Conservation (phyloP, 768 basidiomycete species). For the Nidularia pulvinata region DNA sequence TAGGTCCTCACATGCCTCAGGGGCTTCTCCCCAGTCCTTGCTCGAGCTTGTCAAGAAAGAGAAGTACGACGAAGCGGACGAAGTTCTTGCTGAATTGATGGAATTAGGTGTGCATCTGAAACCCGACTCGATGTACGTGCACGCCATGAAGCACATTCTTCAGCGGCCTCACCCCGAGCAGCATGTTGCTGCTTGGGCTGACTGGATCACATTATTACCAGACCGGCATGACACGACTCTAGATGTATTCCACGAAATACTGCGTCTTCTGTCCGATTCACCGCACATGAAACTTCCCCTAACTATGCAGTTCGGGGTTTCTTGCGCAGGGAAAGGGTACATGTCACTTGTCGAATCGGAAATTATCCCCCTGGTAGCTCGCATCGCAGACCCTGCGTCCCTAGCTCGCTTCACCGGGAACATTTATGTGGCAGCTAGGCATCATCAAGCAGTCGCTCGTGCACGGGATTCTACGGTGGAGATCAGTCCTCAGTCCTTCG, state of each 20-base stretch:
- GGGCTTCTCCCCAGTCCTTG: too few species aligned
- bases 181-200: slow-evolving; percentile 17
- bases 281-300: slow-evolving; percentile 32
- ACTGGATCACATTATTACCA: slow-evolving; percentile 46
- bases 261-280: slow-evolving; percentile 8
- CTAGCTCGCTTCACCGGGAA: slow-evolving; percentile 7
- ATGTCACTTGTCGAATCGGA: slow-evolving; percentile 12
- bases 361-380: slow-evolving; percentile 19
- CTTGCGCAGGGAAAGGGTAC: slow-evolving; percentile 49
- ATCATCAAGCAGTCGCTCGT: background rate
- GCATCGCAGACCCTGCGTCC: slow-evolving; percentile 4
- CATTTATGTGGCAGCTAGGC: slow-evolving; percentile 1
- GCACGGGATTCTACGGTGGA: background rate
- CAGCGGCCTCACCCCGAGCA: slow-evolving; percentile 10
- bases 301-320: slow-evolving; percentile 37
- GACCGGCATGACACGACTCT: slow-evolving; percentile 2
- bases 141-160: slow-evolving; percentile 31
- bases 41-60: slow-evolving; percentile 13
- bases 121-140: slow-evolving; percentile 29
- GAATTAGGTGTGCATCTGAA: slow-evolving; percentile 33
- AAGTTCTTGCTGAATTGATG: slow-evolving; percentile 35
- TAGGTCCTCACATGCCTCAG: too few species aligned
- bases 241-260: background rate
- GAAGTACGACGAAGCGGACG: slow-evolving; percentile 24
- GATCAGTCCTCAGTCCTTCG: background rate